Conservation (phyloP, 768 basidiomycete species). For the Steccherinum ochraceum region DNA sequence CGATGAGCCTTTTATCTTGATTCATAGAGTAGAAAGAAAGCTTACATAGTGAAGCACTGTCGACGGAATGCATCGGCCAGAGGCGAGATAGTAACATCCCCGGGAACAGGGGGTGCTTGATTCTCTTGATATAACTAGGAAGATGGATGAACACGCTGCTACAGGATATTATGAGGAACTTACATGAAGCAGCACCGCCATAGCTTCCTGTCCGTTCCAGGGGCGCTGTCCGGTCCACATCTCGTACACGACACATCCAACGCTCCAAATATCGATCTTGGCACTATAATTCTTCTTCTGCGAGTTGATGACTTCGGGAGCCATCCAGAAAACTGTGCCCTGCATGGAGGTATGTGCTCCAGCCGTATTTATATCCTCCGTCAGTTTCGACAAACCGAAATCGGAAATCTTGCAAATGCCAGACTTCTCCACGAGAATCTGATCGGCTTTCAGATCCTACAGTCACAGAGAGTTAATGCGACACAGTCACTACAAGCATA, state of each 20-base stretch:
- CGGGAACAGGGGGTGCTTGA: slow-evolving; percentile 71
- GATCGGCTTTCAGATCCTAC: slow-evolving; percentile 92
- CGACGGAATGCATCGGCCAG: slow-evolving; percentile 77
- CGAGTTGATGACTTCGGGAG: slow-evolving; percentile 82
- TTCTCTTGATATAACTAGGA: slow-evolving; percentile 49
- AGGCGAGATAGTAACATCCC: slow-evolving; percentile 67
- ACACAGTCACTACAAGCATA: not conserved
- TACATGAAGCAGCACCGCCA: slow-evolving; percentile 89
- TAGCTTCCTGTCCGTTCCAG: slow-evolving; percentile 80
- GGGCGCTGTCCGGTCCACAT: slow-evolving; percentile 94
- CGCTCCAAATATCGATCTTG: slow-evolving; percentile 95
- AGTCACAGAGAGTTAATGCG: slow-evolving; percentile 1
- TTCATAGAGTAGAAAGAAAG: not conserved
- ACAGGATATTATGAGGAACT: slow-evolving; percentile 11
- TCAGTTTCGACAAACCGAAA: slow-evolving; percentile 91
- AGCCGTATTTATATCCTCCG: slow-evolving; percentile 68
- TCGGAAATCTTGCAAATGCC: slow-evolving; percentile 94
- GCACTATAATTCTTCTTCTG: slow-evolving; percentile 81
- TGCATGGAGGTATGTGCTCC: slow-evolving; percentile 85
- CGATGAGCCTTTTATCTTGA: not conserved
- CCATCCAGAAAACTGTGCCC: slow-evolving; percentile 98
- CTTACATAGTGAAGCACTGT: slow-evolving; percentile 82
- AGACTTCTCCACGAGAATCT: slow-evolving; percentile 87
- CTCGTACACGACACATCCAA: slow-evolving; percentile 91
- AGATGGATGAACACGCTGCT: not conserved